Conservation (phyloP, 1,139 yeast genomes). For the Saccharomycopsis hybrid region DNA sequence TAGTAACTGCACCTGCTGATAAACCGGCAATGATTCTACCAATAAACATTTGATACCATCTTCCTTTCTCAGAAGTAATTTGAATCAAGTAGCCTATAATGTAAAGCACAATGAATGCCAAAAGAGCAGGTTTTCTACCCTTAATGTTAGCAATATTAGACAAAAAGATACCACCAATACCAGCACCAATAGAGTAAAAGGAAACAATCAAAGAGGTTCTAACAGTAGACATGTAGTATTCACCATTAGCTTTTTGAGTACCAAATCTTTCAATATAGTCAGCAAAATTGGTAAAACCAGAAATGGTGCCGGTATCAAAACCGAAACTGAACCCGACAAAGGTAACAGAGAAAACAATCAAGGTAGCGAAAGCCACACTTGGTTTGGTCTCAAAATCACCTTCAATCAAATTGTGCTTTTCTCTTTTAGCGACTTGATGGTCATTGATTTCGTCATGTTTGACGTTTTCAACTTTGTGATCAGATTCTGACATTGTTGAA, state of each 20-base stretch:
- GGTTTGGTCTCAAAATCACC: slow-evolving; percentile 1
- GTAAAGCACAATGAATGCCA: slow-evolving; percentile 49
- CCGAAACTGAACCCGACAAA: slow-evolving; percentile 70
- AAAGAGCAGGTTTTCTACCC: slow-evolving; percentile 58
- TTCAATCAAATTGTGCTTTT: slow-evolving; percentile 22
- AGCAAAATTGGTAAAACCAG: slow-evolving; percentile 70
- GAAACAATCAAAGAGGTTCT: slow-evolving; percentile 61
- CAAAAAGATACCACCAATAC: slow-evolving; percentile 57
- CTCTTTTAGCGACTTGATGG: not conserved
- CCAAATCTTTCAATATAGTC: slow-evolving; percentile 54
- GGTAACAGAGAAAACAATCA: slow-evolving; percentile 44
- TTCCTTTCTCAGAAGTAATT: slow-evolving; percentile 44
- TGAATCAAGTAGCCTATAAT: slow-evolving; percentile 59
- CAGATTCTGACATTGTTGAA: not conserved
- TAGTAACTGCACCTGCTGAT: slow-evolving; percentile 61
- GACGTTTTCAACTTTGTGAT: not conserved
- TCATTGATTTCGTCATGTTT: not conserved
- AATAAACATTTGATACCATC: slow-evolving; percentile 51
- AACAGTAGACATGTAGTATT: slow-evolving; percentile 40
- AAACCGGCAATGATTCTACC: slow-evolving; percentile 64
- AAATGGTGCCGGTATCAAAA: slow-evolving; percentile 75
- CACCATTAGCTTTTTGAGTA: slow-evolving; percentile 29
- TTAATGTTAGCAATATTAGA: slow-evolving; percentile 50
- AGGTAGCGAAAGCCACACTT: slow-evolving; percentile 9
- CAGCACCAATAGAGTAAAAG: slow-evolving; percentile 68